A percentile compares a stretch with the other conserved stretches of the same genome.
Conservation (phyloP, 495 filamentous ascomycete species). For the Trichoderma erinaceum region DNA sequence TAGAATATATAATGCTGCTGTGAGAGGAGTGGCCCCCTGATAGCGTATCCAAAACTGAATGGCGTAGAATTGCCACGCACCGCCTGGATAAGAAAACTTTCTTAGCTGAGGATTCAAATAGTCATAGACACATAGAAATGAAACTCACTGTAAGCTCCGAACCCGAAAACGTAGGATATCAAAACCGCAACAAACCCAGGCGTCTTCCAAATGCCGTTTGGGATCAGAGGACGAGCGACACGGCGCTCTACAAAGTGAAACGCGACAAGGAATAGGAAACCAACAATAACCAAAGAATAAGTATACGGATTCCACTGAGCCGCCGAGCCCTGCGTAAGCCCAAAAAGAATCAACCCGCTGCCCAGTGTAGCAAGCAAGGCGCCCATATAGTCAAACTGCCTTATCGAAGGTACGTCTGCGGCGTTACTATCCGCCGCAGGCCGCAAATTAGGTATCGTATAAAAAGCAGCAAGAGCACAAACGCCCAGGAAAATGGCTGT, state of each 20-base stretch:
- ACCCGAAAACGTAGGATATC: constrained; percentile 44
- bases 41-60: constrained; percentile 47
- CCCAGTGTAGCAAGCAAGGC: constrained; percentile 38
- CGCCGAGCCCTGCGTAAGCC: constrained; percentile 48
- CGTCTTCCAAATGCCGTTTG: constrained; percentile 30
- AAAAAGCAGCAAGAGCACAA: constrained; percentile 46
- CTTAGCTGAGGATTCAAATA: not conserved
- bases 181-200: constrained; percentile 44
- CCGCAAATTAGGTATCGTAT: constrained; percentile 33
- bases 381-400: constrained; percentile 44
- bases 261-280: constrained; percentile 39
- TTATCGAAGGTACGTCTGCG: constrained; percentile 22
- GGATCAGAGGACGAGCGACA: constrained; percentile 44
- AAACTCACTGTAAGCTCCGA: constrained; percentile 32
- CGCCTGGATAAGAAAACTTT: constrained; percentile 22
- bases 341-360: constrained; percentile 48
- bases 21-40: constrained; percentile 34
- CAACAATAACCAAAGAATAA: constrained; percentile 47
- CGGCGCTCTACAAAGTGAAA: constrained; percentile 47
- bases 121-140: not conserved
- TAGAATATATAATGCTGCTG: constrained; percentile 37
- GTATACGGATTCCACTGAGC: constrained; percentile 46
- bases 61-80: constrained; percentile 47
- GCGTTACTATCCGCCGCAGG: constrained; percentile 26
- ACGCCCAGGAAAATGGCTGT: constrained; percentile 49